Conservation (phyloP, 2,329 filamentous ascomycete genomes). For the Zymoseptoria brevis region DNA sequence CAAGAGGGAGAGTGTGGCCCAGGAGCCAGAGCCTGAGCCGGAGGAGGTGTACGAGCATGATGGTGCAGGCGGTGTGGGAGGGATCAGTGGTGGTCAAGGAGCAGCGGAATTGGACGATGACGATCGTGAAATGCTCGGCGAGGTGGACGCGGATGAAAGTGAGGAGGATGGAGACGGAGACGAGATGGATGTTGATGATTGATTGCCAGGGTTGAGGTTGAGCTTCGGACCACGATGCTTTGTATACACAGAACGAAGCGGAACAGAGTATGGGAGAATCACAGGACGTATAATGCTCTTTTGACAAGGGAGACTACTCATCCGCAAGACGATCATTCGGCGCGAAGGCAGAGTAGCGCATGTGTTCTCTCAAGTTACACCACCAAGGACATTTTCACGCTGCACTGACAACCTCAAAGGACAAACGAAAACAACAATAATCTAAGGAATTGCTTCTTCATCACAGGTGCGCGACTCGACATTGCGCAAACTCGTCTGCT, state of each 20-base stretch:
- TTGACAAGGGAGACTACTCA: not conserved
- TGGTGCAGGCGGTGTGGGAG: constrained; percentile 3
- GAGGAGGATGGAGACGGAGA: constrained; percentile 20
- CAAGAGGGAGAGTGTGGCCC: constrained; percentile 8
- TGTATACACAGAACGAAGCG: not conserved
- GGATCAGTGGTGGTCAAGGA: not conserved
- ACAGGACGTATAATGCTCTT: not conserved
- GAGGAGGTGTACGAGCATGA: constrained; percentile 21
- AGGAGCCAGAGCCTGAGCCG: constrained; percentile 19
- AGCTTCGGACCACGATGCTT: not conserved
- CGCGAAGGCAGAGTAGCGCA: not conserved
- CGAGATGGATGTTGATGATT: not conserved
- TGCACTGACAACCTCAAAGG: not conserved
- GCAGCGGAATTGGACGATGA: constrained; percentile 30
- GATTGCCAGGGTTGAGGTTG: not conserved
- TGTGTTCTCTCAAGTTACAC: not conserved
- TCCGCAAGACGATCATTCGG: not conserved
- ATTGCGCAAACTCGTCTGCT: not conserved
- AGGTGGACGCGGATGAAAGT: constrained; percentile 29
- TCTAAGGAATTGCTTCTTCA: not conserved
- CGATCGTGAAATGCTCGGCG: constrained; percentile 31
- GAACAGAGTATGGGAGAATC: not conserved
- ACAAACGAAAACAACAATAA: not conserved
- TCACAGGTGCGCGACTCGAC: not conserved
- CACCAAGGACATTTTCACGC: not conserved